Percentiles rank a stretch among this genome's conserved stretches.
phyloP scores from a whole-genome alignment of 2,329 filamentous ascomycete genomes.

The Pyrenophora graminea region DNA sequence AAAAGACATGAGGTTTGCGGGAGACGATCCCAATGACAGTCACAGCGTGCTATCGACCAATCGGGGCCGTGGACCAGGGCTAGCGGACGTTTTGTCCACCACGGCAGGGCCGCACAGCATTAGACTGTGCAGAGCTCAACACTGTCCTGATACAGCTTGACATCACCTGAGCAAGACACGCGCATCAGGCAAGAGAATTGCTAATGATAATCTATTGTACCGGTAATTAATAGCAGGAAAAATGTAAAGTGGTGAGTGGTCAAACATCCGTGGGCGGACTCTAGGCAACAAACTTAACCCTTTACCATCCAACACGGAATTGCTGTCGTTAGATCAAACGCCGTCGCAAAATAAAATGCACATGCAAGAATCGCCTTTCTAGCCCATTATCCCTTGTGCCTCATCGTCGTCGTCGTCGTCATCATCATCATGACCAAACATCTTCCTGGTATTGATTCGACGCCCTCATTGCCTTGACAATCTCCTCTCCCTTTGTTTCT shows the following conservation, averaged over 20 bases:
- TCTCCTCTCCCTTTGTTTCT: conserved; percentile 87
- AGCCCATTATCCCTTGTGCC: background rate
- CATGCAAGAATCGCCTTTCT: conserved; percentile 11
- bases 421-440: conserved; percentile 62
- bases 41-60: conserved; percentile 15
- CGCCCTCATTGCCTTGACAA: conserved; percentile 95
- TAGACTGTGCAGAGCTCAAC: conserved; percentile 5
- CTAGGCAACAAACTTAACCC: conserved; percentile 3
- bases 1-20: conserved; percentile 18
- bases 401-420: background rate
- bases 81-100: conserved; percentile 10
- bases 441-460: conserved; percentile 94
- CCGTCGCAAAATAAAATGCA: conserved; percentile 32
- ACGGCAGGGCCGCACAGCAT: conserved; percentile 20
- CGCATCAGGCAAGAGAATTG: conserved; percentile 3
- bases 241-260: conserved; percentile 3
- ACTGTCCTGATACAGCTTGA: conserved; percentile 1
- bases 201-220: conserved; percentile 1
- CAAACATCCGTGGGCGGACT: conserved; percentile 1
- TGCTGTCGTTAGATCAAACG: conserved; percentile 20
- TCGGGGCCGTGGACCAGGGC: conserved; percentile 8
- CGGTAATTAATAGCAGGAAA: background rate
- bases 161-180: background rate
- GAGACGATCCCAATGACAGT: conserved; percentile 7
- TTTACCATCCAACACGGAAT: conserved; percentile 1